These are phyloP conservation scores for Trametopsis cervina DNA, from an alignment of 768 basidiomycete species.

Conservation along the genomic window DNA sequence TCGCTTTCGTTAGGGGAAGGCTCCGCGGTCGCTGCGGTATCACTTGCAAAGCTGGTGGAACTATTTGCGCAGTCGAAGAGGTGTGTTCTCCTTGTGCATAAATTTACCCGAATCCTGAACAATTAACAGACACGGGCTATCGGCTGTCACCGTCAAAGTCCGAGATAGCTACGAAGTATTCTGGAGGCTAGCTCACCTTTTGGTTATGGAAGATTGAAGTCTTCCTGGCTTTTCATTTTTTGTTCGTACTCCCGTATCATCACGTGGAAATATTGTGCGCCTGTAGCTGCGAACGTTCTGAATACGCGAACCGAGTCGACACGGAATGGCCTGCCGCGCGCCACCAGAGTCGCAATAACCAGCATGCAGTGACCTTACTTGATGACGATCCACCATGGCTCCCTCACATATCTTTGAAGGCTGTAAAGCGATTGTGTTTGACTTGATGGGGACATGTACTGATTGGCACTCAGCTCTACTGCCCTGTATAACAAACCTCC, in stretches of 20 bases:
- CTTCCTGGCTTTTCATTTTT: too few species aligned
- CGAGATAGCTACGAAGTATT: constrained; percentile 51
- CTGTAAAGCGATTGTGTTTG: neutral
- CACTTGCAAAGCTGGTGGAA: constrained; percentile 45
- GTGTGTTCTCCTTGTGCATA: constrained; percentile 20
- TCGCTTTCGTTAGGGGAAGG: constrained; percentile 77
- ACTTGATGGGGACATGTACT: neutral
- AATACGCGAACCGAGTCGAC: too few species aligned
- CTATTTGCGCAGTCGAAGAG: constrained; percentile 43
- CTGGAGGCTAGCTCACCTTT: constrained; percentile 45
- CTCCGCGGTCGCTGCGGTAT: constrained; percentile 68
- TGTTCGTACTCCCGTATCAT: too few species aligned
- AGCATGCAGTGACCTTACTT: too few species aligned
- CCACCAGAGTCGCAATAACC: too few species aligned
- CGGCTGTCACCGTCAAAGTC: constrained; percentile 50
- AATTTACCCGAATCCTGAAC: neutral
- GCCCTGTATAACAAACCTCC: neutral
- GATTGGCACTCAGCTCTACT: neutral
- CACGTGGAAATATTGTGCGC: too few species aligned
- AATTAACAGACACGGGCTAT: constrained; percentile 10
- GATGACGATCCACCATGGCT: too few species aligned
- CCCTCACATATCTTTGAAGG: neutral
- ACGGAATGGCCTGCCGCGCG: too few species aligned
- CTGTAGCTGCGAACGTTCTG: too few species aligned
- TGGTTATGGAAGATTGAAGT: constrained; percentile 28